Evolutionary conservation across 1,139 yeast genomes (phyloP), one percentile per base, ranked within the genome.

Genomic region (Blastobotrys serpentis): DNA sequence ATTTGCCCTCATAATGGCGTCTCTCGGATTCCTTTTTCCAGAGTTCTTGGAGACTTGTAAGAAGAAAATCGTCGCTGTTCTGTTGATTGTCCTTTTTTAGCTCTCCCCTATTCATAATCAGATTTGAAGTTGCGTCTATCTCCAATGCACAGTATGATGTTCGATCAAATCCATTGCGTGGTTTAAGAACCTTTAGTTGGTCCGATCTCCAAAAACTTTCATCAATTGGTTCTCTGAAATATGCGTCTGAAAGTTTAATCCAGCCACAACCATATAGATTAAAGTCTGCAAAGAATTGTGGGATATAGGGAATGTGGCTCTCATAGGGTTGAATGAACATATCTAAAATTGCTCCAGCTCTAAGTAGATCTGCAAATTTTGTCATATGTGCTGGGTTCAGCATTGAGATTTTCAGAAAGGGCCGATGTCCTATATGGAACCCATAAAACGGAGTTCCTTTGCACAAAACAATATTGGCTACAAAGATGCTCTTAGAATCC

Each of bases 361-460:
- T 68, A 7, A 88, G 63, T 25, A 88, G 61, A 48, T 79, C 82
- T 0, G 85, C 72, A n/a, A 88, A 65, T 46, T 86, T 72, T 1
- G 78, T 69, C 34, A 75, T 71, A 58, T 80, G 79, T 2, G 76
- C 64, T 0, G 96, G 95, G 49, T 83, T 81, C 8, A 85, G 64
- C 17, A 88, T 63, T 38, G 80, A 76, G 2, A 92, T 78, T 62
- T 88, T 89, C 59, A 85, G 78, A 61, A 79, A 85, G 1, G 78
- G 69, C 16, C 70, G 61, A 71, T 80, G 77, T 0, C 89, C 90
- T 2, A 81, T 74, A 56, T 79, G 81, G 62, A 77, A 89, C 0
- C 98, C 98, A 63, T 92, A 92, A 47, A 89, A 83, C 0, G 95
- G 92, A 0, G 79, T 73, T 0, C 84, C 97, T 56, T 82, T 82